These are phyloP conservation scores for Verticillium nonalfalfae DNA, from an alignment of 2,329 filamentous ascomycete species.

Conservation along the genomic window DNA sequence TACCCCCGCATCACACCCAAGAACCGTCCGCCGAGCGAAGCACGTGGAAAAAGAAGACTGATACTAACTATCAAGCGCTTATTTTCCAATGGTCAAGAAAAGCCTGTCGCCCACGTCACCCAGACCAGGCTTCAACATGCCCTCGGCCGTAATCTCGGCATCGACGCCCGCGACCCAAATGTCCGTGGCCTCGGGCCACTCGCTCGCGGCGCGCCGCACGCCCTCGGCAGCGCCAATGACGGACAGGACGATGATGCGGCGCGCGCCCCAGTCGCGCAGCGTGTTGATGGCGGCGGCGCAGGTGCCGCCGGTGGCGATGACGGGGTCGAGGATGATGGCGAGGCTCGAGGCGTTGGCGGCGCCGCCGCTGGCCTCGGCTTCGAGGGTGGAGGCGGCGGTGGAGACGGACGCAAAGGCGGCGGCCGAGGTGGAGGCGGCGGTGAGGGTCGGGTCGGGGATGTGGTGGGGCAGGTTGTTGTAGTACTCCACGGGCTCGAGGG, in stretches of 20 bases:
- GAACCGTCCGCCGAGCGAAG: neutral
- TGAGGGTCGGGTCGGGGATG: conserved; percentile 28
- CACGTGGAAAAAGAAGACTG: too few relatives aligned
- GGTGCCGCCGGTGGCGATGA: conserved; percentile 91
- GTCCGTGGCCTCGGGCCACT: conserved; percentile 73
- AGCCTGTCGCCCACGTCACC: conserved; percentile 88
- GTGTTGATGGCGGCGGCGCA: conserved; percentile 86
- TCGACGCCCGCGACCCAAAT: conserved; percentile 83
- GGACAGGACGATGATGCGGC: conserved; percentile 68
- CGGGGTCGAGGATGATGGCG: conserved; percentile 82
- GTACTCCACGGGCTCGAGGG: conserved; percentile 77
- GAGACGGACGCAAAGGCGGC: conserved; percentile 8
- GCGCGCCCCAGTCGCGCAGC: conserved; percentile 85
- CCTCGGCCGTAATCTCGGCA: conserved; percentile 62
- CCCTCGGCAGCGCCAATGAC: conserved; percentile 70
- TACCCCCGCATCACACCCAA: neutral
- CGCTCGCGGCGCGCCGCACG: conserved; percentile 61
- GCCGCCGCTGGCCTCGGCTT: neutral
- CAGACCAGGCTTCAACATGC: conserved; percentile 86
- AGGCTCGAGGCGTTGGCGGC: conserved; percentile 35
- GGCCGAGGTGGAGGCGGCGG: conserved; percentile 26
- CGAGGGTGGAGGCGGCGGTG: neutral
- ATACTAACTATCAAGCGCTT: neutral
- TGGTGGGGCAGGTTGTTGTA: conserved; percentile 89
- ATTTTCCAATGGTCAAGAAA: conserved; percentile 86